These are phyloP conservation scores for Artemisia argyi DNA, from an alignment of 129 eudicot genomes.

Conservation along the genomic window DNA sequence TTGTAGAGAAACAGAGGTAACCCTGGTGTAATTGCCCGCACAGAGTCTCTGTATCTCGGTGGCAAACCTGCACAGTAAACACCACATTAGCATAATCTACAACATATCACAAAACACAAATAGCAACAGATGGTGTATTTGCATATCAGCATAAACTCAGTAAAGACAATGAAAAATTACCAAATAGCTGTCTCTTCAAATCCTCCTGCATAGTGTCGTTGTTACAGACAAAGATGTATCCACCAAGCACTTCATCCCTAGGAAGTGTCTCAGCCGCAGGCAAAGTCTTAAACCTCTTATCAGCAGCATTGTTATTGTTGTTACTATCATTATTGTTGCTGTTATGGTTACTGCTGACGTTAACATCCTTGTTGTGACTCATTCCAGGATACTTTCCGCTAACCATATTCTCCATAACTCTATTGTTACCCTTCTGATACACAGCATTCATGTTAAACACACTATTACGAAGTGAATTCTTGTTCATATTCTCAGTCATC, in stretches of 20 bases:
- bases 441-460: slow-evolving; percentile 55
- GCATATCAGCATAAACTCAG: slow-evolving; percentile 1
- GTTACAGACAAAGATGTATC: slow-evolving; percentile 98
- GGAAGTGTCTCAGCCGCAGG: slow-evolving; percentile 99
- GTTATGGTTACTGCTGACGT: slow-evolving; percentile 30
- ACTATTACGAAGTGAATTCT: slow-evolving; percentile 51
- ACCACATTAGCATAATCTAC: background rate
- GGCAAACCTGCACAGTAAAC: slow-evolving; percentile 71
- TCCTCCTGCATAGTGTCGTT: slow-evolving; percentile 99
- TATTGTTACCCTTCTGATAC: slow-evolving; percentile 61
- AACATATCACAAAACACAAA: background rate
- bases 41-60: slow-evolving; percentile 97
- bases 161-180: slow-evolving; percentile 35
- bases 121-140: background rate
- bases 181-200: slow-evolving; percentile 88
- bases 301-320: slow-evolving; percentile 48
- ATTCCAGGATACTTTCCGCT: slow-evolving; percentile 56
- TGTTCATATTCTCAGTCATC: slow-evolving; percentile 47
- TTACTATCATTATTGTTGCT: slow-evolving; percentile 35
- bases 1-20: slow-evolving; percentile 95
- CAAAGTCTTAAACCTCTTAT: slow-evolving; percentile 95
- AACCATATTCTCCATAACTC: slow-evolving; percentile 46
- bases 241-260: slow-evolving; percentile 94
- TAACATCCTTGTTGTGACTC: slow-evolving; percentile 49
- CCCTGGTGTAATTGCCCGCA: slow-evolving; percentile 98